These are phyloP conservation scores for Aspergillus hortae DNA, from an alignment of 2,329 filamentous ascomycete species.

Conservation along the genomic window DNA sequence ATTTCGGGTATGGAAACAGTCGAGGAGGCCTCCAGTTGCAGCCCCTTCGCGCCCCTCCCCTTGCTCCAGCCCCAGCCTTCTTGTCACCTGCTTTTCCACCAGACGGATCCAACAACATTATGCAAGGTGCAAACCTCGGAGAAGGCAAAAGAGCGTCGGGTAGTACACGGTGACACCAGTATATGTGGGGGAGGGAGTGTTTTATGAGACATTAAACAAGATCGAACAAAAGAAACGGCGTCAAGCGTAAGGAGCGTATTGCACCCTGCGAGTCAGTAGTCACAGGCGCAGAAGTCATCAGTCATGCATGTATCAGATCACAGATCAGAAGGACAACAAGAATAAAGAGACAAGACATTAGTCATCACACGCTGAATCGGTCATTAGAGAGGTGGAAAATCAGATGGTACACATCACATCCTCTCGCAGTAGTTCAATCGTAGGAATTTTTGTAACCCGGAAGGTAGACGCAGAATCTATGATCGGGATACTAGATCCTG, in stretches of 20 bases:
- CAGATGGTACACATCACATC: conserved; percentile 22
- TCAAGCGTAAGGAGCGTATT: conserved; percentile 28
- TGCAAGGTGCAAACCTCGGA: conserved; percentile 11
- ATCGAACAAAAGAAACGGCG: conserved; percentile 16
- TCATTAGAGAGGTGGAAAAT: conserved; percentile 16
- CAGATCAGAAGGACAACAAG: conserved; percentile 12
- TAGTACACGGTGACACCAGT: conserved; percentile 12
- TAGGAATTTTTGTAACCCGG: conserved; percentile 14
- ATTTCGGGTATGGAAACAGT: conserved; percentile 7
- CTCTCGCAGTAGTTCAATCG: conserved; percentile 21
- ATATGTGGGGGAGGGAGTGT: conserved; percentile 7
- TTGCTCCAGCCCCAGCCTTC: not conserved
- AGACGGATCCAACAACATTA: conserved; percentile 1
- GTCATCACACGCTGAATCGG: conserved; percentile 24
- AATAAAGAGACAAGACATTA: conserved; percentile 26
- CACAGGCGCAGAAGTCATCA: conserved; percentile 23
- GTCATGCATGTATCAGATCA: conserved; percentile 27
- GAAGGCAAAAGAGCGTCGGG: conserved; percentile 4
- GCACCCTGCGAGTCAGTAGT: conserved; percentile 33
- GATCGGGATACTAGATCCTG: conserved; percentile 38
- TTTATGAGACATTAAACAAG: conserved; percentile 7
- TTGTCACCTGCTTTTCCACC: conserved; percentile 4
- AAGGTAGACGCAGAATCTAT: conserved; percentile 10
- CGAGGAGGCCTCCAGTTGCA: not conserved
- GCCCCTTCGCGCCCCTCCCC: not conserved